Evolutionary conservation across 768 basidiomycete species (phyloP).

Genomic region (Bullera alba): DNA sequence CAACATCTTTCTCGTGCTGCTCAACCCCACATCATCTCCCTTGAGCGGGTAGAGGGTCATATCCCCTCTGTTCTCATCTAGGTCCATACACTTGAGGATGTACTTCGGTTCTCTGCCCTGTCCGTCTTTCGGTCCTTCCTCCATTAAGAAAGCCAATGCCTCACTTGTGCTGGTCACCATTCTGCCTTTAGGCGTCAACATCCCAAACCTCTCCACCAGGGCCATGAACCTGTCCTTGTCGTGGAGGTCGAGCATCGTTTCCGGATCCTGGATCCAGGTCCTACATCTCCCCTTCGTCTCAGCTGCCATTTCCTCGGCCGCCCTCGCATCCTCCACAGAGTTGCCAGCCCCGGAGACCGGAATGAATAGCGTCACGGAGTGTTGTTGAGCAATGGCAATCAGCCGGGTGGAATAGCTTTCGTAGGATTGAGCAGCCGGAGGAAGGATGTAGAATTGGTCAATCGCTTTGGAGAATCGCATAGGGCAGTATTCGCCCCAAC

Average conservation of each 20-base stretch:
- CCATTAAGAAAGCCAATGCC: slow-evolving; percentile 27
- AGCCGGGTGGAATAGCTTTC: slow-evolving; percentile 30
- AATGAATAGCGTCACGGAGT: slow-evolving; percentile 39
- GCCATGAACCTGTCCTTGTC: slow-evolving; percentile 45
- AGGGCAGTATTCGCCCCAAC: slow-evolving; percentile 40
- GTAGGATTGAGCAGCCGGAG: slow-evolving; percentile 23
- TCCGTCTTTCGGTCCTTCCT: too few relatives aligned
- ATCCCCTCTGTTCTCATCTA: slow-evolving; percentile 45
- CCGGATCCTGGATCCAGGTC: slow-evolving; percentile 41
- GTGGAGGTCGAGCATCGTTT: slow-evolving; percentile 39
- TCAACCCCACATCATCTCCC: slow-evolving; percentile 31
- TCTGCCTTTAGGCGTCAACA: slow-evolving; percentile 31
- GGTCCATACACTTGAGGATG: slow-evolving; percentile 44
- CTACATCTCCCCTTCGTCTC: slow-evolving; percentile 29
- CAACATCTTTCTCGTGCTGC: slow-evolving; percentile 19
- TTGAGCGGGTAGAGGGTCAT: slow-evolving; percentile 38
- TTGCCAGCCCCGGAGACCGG: slow-evolving; percentile 43
- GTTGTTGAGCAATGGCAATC: slow-evolving; percentile 24
- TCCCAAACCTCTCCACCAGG: slow-evolving; percentile 33
- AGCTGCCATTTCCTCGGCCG: slow-evolving; percentile 35
- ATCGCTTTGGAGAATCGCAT: slow-evolving; percentile 37
- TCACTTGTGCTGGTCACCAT: slow-evolving; percentile 31
- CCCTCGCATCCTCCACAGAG: slow-evolving; percentile 43
- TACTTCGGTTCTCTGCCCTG: slow-evolving; percentile 19
- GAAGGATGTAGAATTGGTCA: slow-evolving; percentile 34